Evolutionary conservation across 2,329 filamentous ascomycete genomes (phyloP).

Genomic region (Penicillium brevicompactum): DNA sequence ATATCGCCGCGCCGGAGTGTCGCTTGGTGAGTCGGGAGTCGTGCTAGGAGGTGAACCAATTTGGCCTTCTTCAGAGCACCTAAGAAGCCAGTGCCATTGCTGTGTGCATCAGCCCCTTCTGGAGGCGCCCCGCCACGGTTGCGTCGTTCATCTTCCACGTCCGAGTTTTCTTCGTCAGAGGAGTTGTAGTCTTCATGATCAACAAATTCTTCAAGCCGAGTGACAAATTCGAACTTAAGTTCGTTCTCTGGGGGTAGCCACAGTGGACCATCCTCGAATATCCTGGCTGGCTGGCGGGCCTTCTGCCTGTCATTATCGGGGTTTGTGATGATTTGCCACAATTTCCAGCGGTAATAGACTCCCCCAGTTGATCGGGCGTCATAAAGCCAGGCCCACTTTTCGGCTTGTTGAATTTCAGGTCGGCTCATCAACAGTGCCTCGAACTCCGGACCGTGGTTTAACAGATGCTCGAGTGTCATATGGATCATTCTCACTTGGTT

Average conservation of each 20-base stretch:
- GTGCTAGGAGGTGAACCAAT: slow-evolving; percentile 78
- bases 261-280: slow-evolving; percentile 75
- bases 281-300: slow-evolving; percentile 54
- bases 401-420: slow-evolving; percentile 78
- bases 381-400: slow-evolving; percentile 94
- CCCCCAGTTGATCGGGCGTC: slow-evolving; percentile 77
- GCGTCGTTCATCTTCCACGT: slow-evolving; percentile 47
- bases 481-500: slow-evolving; percentile 82
- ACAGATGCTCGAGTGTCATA: slow-evolving; percentile 77
- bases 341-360: slow-evolving; percentile 88
- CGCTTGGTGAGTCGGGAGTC: slow-evolving; percentile 74
- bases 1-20: slow-evolving; percentile 82
- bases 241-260: slow-evolving; percentile 76
- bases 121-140: slow-evolving; percentile 44
- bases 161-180: slow-evolving; percentile 75
- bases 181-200: slow-evolving; percentile 85
- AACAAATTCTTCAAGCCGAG: slow-evolving; percentile 74
- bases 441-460: slow-evolving; percentile 81
- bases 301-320: slow-evolving; percentile 47
- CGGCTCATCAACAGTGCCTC: slow-evolving; percentile 90
- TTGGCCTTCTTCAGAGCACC: slow-evolving; percentile 83
- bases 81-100: slow-evolving; percentile 65
- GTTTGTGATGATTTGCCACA: slow-evolving; percentile 84
- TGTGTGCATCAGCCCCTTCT: slow-evolving; percentile 40
- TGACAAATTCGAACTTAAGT: slow-evolving; percentile 80